Percentiles rank a stretch among this genome's conserved stretches.
Conservation (phyloP, 140 eudicot species). For the Anethum foeniculum region DNA sequence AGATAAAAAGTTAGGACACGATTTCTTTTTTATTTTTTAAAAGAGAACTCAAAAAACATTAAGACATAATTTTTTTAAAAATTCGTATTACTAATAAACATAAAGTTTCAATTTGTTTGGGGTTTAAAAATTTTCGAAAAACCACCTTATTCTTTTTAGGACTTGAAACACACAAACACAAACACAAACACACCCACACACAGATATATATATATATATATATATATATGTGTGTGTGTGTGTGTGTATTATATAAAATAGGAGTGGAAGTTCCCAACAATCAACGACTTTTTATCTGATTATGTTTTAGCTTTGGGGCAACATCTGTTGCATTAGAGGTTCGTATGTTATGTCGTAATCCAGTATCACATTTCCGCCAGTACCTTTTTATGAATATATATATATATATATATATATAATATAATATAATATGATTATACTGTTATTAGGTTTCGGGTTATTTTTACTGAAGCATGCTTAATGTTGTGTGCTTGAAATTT, state of each 20-base stretch:
- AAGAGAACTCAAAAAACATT: no score
- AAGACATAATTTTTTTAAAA: no score
- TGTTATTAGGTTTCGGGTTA: neutral
- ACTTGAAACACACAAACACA: no score
- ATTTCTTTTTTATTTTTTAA: no score
- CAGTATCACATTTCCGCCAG: neutral
- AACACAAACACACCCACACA: no score
- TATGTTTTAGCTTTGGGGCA: conserved; percentile 41
- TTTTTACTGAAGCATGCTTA: neutral
- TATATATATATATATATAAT: neutral
- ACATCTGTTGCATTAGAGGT: conserved; percentile 79
- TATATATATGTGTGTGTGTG: conserved; percentile 9
- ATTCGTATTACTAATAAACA: no score
- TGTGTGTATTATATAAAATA: no score
- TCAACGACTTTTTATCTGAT: no score
- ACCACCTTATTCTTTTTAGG: neutral
- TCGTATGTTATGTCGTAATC: conserved; percentile 16
- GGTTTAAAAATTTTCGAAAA: no score
- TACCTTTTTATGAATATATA: neutral
- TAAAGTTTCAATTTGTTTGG: no score
- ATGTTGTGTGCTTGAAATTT: neutral
- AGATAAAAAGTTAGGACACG: no score
- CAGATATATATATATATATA: conserved; percentile 17
- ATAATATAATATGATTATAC: neutral
- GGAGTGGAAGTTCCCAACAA: no score